Evolutionary conservation across 2,329 filamentous ascomycete genomes (phyloP).

Genomic region (Periconia sp.): DNA sequence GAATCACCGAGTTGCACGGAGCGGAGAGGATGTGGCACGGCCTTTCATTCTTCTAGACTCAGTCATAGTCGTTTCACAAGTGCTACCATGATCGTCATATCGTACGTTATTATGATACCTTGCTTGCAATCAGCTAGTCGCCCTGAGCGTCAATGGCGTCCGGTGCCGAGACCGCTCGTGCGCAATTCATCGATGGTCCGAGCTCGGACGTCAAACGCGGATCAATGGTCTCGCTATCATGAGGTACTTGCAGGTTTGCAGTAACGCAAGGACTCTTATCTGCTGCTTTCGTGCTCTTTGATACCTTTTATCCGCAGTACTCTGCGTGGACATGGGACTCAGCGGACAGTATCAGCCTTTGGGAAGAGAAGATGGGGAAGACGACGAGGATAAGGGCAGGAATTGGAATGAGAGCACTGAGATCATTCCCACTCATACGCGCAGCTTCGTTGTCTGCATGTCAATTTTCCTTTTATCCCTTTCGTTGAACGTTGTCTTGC

Average conservation of each 20-base stretch:
- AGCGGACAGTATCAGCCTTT: constrained; percentile 33
- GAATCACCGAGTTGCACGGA: background rate
- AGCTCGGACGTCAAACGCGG: constrained; percentile 22
- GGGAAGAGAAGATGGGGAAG: constrained; percentile 29
- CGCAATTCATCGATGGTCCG: constrained; percentile 31
- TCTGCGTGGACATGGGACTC: constrained; percentile 24
- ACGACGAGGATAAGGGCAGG: constrained; percentile 29
- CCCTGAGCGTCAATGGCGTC: constrained; percentile 14
- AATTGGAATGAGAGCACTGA: constrained; percentile 33
- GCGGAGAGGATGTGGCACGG: constrained; percentile 7
- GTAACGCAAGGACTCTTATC: too few species aligned
- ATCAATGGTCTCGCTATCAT: constrained; percentile 8
- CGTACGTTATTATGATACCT: constrained; percentile 29
- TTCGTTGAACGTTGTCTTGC: constrained; percentile 34
- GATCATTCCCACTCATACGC: constrained; percentile 32
- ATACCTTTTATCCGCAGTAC: constrained; percentile 10
- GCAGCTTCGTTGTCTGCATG: constrained; percentile 32
- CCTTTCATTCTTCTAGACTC: constrained; percentile 21
- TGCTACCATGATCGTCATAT: constrained; percentile 25
- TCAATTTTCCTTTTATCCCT: constrained; percentile 37
- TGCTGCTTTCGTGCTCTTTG: constrained; percentile 15
- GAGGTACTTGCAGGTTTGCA: too few species aligned
- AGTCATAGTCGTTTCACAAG: constrained; percentile 25
- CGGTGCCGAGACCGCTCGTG: constrained; percentile 12
- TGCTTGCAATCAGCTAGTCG: constrained; percentile 19